Percentiles rank a stretch among this genome's conserved stretches.
These are phyloP conservation scores for Raphanus sativus DNA, from an alignment of 345 rosid species.

Conservation along the genomic window DNA sequence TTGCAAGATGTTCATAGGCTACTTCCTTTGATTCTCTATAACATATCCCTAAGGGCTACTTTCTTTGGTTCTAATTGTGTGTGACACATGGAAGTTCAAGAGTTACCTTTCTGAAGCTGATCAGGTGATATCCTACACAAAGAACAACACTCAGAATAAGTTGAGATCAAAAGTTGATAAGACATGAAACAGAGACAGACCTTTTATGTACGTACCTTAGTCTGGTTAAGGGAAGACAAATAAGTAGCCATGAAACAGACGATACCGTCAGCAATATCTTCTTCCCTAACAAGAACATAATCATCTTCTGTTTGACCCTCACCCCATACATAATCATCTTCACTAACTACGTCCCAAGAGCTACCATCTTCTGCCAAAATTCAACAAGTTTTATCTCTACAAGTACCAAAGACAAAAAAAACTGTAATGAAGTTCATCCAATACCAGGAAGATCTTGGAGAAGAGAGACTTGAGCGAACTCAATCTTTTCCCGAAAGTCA, in stretches of 20 bases:
- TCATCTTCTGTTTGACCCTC: conserved; percentile 60
- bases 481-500: conserved; percentile 76
- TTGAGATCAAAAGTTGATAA: not conserved
- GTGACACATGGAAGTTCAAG: not conserved
- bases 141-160: not conserved
- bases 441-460: conserved; percentile 44
- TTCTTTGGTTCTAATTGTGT: not conserved
- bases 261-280: conserved; percentile 92
- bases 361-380: conserved; percentile 54
- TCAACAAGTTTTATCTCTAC: not conserved
- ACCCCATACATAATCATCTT: conserved; percentile 70
- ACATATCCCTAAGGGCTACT: not conserved
- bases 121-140: conserved; percentile 80
- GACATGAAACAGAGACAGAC: not conserved
- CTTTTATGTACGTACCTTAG: conserved; percentile 46
- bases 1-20: not conserved
- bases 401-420: not conserved
- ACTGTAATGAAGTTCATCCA: not conserved
- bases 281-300: conserved; percentile 85
- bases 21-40: not conserved
- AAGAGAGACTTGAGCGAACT: conserved; percentile 50
- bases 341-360: conserved; percentile 81
- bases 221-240: conserved; percentile 77
- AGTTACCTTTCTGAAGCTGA: conserved; percentile 85
- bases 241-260: conserved; percentile 95